Evolutionary conservation across 2,329 filamentous ascomycete genomes (phyloP), one percentile per base, ranked within the genome.

Genomic region (Cercospora canescens): DNA sequence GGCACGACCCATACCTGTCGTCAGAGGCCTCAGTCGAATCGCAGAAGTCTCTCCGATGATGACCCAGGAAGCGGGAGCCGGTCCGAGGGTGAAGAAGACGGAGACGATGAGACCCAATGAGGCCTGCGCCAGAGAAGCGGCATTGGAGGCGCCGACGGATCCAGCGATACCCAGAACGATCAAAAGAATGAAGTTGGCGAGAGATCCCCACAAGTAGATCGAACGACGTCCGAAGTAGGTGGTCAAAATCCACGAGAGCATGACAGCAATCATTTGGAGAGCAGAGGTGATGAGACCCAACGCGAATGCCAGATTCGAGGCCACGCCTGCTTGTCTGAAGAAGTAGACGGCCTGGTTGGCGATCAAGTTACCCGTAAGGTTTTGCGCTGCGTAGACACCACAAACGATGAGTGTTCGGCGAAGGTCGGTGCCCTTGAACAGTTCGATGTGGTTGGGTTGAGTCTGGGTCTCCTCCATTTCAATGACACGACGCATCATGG

Each of bases 21-120:
- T 90, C n/a, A 90, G 79, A 55, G 88, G 86, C 56, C 88, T 77
- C 32, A 90, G 87, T 67, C 88, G 87, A 62, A 90, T 84, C 59
- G 88, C 80, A 0, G 88, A 89, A 2, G 88, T 90, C 77, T 90
- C 88, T 70, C 85, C 87, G 55, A 90, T 90, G 70, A 90, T 88
- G 78, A 87, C 85, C 84, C 85, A 90, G 9, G 88, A 89, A 45
- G 86, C 85, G 55, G 88, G 88, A 1, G 86, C 88, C 28, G 86
- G 87, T 70, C 86, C 87, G 16, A 88, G 76, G 48, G 84, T 85
- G 79, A 89, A 91, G 34, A 89, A 77, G 63, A 91, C 85, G 30
- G 88, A 90, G 73, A 90, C 81, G 70, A 90, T 87, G 60, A 90
- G 79, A 69, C 88, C 88, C 26, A 90, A 79, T 7, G 84, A 86